Conservation (phyloP, 2,329 filamentous ascomycete species). For the Zymoseptoria ardabiliae region DNA sequence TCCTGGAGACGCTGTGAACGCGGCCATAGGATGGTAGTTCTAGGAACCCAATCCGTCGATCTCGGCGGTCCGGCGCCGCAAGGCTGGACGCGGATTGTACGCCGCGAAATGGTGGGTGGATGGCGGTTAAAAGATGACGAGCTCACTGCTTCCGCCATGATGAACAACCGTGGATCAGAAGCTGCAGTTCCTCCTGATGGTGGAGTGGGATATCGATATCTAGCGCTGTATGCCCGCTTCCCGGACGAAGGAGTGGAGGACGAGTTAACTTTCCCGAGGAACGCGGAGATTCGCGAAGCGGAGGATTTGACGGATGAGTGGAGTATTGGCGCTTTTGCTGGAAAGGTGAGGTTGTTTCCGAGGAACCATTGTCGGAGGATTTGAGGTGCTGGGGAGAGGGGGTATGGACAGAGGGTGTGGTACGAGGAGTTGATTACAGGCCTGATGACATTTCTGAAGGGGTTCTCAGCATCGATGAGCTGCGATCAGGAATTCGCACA, state of each 20-base stretch:
- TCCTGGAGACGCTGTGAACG: conserved; percentile 75
- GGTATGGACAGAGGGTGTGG: not conserved
- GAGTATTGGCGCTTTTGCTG: conserved; percentile 82
- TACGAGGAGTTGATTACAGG: not conserved
- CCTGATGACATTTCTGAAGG: too few relatives aligned
- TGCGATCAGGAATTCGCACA: too few relatives aligned
- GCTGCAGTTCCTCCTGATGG: conserved; percentile 59
- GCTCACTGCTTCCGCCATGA: not conserved
- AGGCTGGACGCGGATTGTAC: conserved; percentile 60
- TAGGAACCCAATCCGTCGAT: conserved; percentile 62
- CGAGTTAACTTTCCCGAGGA: conserved; percentile 76
- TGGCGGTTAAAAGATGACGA: conserved; percentile 51
- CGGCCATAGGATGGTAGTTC: conserved; percentile 76
- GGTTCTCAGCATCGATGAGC: too few relatives aligned
- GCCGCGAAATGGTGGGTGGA: conserved; percentile 72
- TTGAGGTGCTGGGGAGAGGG: conserved; percentile 2
- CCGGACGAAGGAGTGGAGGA: conserved; percentile 58
- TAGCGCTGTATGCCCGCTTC: conserved; percentile 63
- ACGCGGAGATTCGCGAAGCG: conserved; percentile 74
- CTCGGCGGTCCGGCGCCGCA: conserved; percentile 34
- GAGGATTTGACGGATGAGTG: conserved; percentile 88
- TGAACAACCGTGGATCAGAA: conserved; percentile 31
- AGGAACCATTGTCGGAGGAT: conserved; percentile 58
- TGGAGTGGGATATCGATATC: conserved; percentile 56
- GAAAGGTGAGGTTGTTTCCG: conserved; percentile 70